phyloP scores from a whole-genome alignment of 2,329 filamentous ascomycete genomes.

The Claviceps humidiphila region DNA sequence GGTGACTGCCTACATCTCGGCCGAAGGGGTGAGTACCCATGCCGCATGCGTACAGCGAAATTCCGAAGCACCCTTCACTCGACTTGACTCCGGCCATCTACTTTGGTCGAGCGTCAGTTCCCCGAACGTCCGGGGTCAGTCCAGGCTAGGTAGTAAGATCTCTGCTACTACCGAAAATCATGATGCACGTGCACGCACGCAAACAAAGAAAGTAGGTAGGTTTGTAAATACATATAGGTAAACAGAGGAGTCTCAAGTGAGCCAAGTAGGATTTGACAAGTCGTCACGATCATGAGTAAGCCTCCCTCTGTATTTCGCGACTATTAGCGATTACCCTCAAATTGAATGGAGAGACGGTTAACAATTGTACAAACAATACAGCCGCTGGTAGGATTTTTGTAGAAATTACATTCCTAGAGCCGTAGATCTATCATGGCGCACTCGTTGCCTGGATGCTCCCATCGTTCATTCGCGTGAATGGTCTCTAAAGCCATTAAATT shows the following conservation, averaged over 20 bases:
- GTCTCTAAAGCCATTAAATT: no score
- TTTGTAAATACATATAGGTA: background rate
- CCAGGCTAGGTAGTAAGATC: background rate
- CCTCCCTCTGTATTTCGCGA: no score
- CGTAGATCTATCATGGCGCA: no score
- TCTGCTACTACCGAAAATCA: background rate
- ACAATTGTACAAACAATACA: no score
- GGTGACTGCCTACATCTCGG: conserved; percentile 4
- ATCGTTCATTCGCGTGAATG: no score
- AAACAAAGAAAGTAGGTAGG: background rate
- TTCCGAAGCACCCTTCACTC: background rate
- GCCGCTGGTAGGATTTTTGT: no score
- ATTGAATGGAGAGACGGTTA: no score
- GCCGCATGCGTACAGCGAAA: background rate
- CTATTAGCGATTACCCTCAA: no score
- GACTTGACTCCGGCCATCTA: background rate
- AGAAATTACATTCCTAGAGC: no score
- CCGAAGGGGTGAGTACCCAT: conserved; percentile 1
- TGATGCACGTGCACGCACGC: background rate
- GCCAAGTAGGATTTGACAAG: no score
- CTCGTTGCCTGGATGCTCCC: no score
- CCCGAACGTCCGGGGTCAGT: conserved; percentile 4
- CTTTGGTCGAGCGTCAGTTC: background rate
- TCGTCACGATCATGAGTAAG: background rate
- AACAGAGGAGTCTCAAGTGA: background rate